phyloP scores from a whole-genome alignment of 192 early-diverging fungal species.

The Coemansia sp. region DNA sequence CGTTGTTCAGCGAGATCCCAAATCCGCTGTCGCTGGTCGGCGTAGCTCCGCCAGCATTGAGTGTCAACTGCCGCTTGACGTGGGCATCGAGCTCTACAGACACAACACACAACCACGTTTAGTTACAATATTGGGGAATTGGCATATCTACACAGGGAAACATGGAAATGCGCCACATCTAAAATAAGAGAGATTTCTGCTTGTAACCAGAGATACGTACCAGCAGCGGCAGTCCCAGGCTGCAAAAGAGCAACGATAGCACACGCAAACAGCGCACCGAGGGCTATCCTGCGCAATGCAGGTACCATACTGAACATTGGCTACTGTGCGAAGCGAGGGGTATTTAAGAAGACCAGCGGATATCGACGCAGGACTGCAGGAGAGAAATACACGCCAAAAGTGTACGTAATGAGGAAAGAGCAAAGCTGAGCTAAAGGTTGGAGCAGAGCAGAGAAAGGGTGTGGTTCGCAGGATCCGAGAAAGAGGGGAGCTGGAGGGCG shows the following conservation, averaged over 20 bases:
- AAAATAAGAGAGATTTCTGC: neutral
- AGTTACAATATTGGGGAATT: neutral
- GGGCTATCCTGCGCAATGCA: neutral
- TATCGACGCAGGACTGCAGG: constrained; percentile 2
- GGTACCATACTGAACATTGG: neutral
- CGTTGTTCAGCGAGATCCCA: constrained; percentile 33
- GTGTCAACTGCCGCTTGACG: constrained; percentile 23
- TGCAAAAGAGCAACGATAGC: neutral
- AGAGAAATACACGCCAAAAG: constrained; percentile 8
- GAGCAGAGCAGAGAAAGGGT: neutral
- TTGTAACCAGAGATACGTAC: neutral
- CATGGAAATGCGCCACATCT: constrained; percentile 10
- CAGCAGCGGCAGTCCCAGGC: constrained; percentile 2
- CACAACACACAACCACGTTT: neutral
- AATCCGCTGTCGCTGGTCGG: constrained; percentile 17
- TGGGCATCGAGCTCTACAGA: constrained; percentile 1
- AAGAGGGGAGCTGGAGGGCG: neutral
- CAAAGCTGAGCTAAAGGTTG: constrained; percentile 6
- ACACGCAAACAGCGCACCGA: constrained; percentile 3
- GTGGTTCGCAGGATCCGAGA: constrained; percentile 1
- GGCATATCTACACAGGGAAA: neutral
- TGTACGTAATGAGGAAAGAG: neutral
- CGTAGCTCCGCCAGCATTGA: constrained; percentile 19
- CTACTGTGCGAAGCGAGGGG: neutral
- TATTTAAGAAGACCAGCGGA: neutral